Conservation (phyloP, 352 stramenopile species). For the Peronosclerospora sorghi region DNA sequence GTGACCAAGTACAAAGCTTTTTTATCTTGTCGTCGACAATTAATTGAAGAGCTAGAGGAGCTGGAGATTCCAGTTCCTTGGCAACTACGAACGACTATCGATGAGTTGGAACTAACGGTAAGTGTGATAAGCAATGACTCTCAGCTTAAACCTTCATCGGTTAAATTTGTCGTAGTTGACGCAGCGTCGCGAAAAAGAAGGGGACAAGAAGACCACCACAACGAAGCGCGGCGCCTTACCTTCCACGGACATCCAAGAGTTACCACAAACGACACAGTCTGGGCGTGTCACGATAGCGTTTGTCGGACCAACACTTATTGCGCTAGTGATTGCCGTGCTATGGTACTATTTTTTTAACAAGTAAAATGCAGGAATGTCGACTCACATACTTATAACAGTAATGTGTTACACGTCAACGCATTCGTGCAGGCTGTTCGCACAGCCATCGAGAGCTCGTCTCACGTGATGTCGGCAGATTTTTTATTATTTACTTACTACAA, state of each 20-base stretch:
- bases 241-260: slow-evolving; percentile 2
- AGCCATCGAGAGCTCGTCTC: no score
- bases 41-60: slow-evolving; percentile 37
- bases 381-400: no score
- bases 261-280: slow-evolving; percentile 9
- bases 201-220: slow-evolving; percentile 1
- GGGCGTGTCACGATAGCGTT: slow-evolving; percentile 28
- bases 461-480: no score
- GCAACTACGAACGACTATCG: slow-evolving; percentile 65
- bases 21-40: slow-evolving; percentile 31
- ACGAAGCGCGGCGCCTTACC: background rate
- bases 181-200: slow-evolving; percentile 35
- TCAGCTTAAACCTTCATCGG: slow-evolving; percentile 2
- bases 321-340: slow-evolving; percentile 33
- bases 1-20: slow-evolving; percentile 46
- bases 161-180: slow-evolving; percentile 10
- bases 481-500: no score
- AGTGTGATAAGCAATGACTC: background rate
- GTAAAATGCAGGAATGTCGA: no score
- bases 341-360: slow-evolving; percentile 22
- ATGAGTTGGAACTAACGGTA: slow-evolving; percentile 76
- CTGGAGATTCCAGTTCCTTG: slow-evolving; percentile 38
- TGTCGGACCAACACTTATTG: slow-evolving; percentile 35
- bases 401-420: no score
- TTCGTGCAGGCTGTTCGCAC: no score